A percentile compares a stretch with the other conserved stretches of the same genome.
Evolutionary conservation across 495 filamentous ascomycete species (phyloP).

Genomic region (Trichoderma gamsii): DNA sequence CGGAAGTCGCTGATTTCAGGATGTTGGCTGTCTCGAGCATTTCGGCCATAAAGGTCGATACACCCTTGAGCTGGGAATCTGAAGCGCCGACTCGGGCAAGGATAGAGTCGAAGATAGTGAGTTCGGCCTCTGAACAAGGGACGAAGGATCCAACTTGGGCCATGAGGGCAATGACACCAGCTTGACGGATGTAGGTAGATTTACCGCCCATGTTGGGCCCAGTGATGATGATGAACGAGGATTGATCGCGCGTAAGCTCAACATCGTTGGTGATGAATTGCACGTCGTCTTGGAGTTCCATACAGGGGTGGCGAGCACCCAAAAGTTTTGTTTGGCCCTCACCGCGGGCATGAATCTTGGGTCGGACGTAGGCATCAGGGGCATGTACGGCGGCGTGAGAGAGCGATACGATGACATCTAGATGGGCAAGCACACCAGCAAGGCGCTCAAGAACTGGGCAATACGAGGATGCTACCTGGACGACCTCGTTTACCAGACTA

Average conservation of each 20-base stretch:
- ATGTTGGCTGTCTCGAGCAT: constrained; percentile 99
- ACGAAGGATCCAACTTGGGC: constrained; percentile 97
- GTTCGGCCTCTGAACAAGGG: constrained; percentile 79
- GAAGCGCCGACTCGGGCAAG: constrained; percentile 92
- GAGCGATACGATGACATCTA: constrained; percentile 95
- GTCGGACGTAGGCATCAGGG: constrained; percentile 82
- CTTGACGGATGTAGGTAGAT: constrained; percentile 96
- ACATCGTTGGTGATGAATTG: constrained; percentile 99
- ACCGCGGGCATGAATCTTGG: constrained; percentile 86
- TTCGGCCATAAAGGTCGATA: constrained; percentile 99
- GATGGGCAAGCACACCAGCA: constrained; percentile 81
- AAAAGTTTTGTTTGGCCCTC: constrained; percentile 84
- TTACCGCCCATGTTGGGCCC: constrained; percentile 99
- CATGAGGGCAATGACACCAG: constrained; percentile 96
- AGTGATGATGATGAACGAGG: constrained; percentile 93
- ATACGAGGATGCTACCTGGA: constrained; percentile 88
- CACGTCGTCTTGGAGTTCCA: constrained; percentile 99
- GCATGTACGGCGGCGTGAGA: constrained; percentile 93
- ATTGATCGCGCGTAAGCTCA: constrained; percentile 67
- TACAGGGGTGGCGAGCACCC: constrained; percentile 93
- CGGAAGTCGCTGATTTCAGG: constrained; percentile 89
- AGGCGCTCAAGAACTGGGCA: constrained; percentile 88
- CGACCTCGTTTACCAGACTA: constrained; percentile 87
- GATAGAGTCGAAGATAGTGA: constrained; percentile 97
- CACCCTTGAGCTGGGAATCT: constrained; percentile 94